Evolutionary conservation across 2,329 filamentous ascomycete genomes (phyloP).

Genomic region (Stemphylium vesicarium): DNA sequence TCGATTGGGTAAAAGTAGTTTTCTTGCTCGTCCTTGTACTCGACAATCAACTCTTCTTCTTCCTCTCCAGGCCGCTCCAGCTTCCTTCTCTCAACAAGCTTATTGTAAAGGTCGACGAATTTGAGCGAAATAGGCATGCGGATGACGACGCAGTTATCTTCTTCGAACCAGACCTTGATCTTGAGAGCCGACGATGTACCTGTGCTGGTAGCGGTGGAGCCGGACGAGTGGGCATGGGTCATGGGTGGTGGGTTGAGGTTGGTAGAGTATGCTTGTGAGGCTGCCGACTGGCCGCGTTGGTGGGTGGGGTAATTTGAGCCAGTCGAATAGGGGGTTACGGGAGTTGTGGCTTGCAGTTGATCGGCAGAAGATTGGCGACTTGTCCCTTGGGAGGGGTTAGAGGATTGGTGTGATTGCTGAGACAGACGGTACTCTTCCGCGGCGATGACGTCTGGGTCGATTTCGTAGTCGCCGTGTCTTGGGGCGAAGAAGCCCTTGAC

Average conservation of each 20-base stretch:
- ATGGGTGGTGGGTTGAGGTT: slow-evolving; percentile 45
- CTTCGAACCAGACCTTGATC: slow-evolving; percentile 90
- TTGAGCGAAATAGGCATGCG: slow-evolving; percentile 82
- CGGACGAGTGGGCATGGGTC: slow-evolving; percentile 46
- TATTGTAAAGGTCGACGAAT: slow-evolving; percentile 79
- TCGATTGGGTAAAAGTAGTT: slow-evolving; percentile 76
- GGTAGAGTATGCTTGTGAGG: slow-evolving; percentile 38
- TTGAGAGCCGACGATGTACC: slow-evolving; percentile 64
- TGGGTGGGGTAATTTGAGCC: slow-evolving; percentile 51
- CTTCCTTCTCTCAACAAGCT: slow-evolving; percentile 83
- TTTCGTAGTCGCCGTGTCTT: slow-evolving; percentile 89
- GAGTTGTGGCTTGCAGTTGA: slow-evolving; percentile 46
- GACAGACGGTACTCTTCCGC: slow-evolving; percentile 78
- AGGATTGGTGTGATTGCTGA: slow-evolving; percentile 54
- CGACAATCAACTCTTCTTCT: slow-evolving; percentile 75
- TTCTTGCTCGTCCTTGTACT: slow-evolving; percentile 84
- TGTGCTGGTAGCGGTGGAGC: slow-evolving; percentile 42
- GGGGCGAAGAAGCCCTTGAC: slow-evolving; percentile 92
- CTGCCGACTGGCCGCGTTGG: slow-evolving; percentile 49
- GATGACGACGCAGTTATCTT: slow-evolving; percentile 87
- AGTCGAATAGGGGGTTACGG: slow-evolving; percentile 45
- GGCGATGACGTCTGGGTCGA: slow-evolving; percentile 70
- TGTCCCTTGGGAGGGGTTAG: slow-evolving; percentile 45
- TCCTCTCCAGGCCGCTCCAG: slow-evolving; percentile 59
- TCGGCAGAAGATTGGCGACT: slow-evolving; percentile 49